Base-by-base conservation (phyloP, 1,139 yeast species). In the Protomyces arabidopsidicola region DNA sequence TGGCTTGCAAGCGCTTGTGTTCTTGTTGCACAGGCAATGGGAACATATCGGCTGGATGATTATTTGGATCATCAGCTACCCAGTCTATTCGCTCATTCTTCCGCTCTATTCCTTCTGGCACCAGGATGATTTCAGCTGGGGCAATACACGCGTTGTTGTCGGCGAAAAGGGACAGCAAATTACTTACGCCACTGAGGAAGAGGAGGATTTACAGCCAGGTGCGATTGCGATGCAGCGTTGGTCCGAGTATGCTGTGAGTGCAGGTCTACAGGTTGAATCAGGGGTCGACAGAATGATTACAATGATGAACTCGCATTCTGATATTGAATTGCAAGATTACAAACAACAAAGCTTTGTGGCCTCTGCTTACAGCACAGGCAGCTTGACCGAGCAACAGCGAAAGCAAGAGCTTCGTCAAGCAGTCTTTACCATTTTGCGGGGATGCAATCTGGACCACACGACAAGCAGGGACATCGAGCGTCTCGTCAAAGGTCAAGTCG, bases 131-230 rank as follows among this genome's bases (percentile, higher is more conserved):
- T 75, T 76, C 68, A 65, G 74, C 5, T 77, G 80, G 79, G 80
- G 80, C 68, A 76, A 76, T 60, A 77, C 79, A 10, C 77, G 79
- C 66, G 70, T 75, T 24, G 79, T 76, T 16, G 71, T 77, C 35
- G 78, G 76, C 39, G 79, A 77, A 65, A 72, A 75, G 63, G 74
- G 73, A 64, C 73, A 74, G 65, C 69, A 76, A 35, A 64, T 66
- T 24, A 68, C 66, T 3, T 61, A 65, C n/a, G 66, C 64, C 60
- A 24, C 31, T 12, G 56, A 31, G 24, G 68, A 67, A 53, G 68
- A 59, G 35, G 67, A 60, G 27, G 64, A 42, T 6, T 10, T 66
- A 36, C 65, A 65, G 36, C 63, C 56, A 38, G 60, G 60, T 18
- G 45, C 38, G n/a, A 64, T 66, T 18, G 66, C 68, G 6, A 18